Conservation (phyloP, 2,329 filamentous ascomycete species). For the Ceratocystis eucalypticola region DNA sequence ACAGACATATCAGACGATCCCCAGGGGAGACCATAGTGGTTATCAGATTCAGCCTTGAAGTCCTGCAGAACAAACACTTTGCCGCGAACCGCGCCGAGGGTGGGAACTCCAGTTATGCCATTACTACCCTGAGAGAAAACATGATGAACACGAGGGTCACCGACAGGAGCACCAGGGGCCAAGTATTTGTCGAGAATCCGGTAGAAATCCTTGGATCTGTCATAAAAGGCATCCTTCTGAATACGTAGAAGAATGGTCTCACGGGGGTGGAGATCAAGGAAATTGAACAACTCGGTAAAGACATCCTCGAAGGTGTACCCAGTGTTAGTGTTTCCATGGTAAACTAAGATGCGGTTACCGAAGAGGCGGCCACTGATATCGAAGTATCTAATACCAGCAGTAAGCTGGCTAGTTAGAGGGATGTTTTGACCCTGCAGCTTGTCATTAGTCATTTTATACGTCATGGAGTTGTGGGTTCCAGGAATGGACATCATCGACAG, state of each 20-base stretch:
- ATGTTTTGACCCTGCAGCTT: no score
- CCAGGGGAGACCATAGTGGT: no score
- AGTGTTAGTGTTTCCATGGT: constrained; percentile 34
- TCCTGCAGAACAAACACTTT: no score
- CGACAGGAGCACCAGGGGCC: no score
- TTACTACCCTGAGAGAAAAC: no score
- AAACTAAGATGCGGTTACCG: constrained; percentile 33
- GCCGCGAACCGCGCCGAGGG: no score
- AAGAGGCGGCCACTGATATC: constrained; percentile 35
- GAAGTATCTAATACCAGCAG: constrained; percentile 36
- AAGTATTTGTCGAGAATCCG: no score
- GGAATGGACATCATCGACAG: constrained; percentile 36
- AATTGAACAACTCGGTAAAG: constrained; percentile 30
- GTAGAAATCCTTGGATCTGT: no score
- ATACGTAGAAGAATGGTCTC: background rate
- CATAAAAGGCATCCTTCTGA: background rate
- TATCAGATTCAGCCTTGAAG: no score
- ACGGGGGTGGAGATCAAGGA: constrained; percentile 27
- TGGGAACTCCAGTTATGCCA: no score
- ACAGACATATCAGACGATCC: no score
- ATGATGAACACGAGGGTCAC: no score
- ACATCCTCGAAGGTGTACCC: constrained; percentile 33
- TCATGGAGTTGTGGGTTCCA: constrained; percentile 42
- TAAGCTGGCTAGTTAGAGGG: constrained; percentile 30
- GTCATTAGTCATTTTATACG: constrained; percentile 31